Evolutionary conservation across 2,329 filamentous ascomycete species (phyloP), one percentile per base, ranked within the genome.

Genomic region (Reticulascus tulasneorum): DNA sequence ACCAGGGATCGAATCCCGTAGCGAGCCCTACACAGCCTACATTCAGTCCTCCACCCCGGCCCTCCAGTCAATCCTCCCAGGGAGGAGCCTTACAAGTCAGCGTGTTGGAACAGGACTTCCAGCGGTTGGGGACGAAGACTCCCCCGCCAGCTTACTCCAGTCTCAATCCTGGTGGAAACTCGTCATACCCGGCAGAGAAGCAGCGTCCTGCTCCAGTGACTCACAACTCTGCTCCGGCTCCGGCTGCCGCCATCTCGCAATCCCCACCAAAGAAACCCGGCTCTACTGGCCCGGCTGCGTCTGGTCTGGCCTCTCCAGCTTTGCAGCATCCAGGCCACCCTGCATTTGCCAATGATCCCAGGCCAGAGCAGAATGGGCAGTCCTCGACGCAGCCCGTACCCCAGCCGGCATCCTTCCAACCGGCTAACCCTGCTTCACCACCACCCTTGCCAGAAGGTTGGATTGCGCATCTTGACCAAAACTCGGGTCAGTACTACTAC

Each of bases 401-500:
- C 12, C 40, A 42, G 20, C 62, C 69, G n/a, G 62, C 70, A 32
- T 57, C 59, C 30, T 56, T 54, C 1, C 60, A 62, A 22, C 29
- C 29, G 11, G 64, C 77, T 17, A 77, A 83, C 1, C 87, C 87
- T 20, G 79, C 84, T 18, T 94, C 89, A 12, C 93, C 93, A 21
- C 93, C 93, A 16, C 93, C 91, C 3, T 73, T 98, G 12, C 93
- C 93, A 6, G 93, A 98, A 64, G 93, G 93, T 22, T 98, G 93
- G 93, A 97, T 98, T 53, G 88, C 93, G 15, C 93, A 97, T 59
- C 73, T 97, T 5, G 93, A 98, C 57, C 86, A 88, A 48, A 95
- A 86, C 55, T 97, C 91, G 3, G 93, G 93, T 2, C 91, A 97
- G 56, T 98, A 97, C 62, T 98, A 98, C 61, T 98, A 98, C 55